Evolutionary conservation across 1,139 yeast genomes (phyloP), one percentile per base, ranked within the genome.

Genomic region (Yamadazyma taylorii): DNA sequence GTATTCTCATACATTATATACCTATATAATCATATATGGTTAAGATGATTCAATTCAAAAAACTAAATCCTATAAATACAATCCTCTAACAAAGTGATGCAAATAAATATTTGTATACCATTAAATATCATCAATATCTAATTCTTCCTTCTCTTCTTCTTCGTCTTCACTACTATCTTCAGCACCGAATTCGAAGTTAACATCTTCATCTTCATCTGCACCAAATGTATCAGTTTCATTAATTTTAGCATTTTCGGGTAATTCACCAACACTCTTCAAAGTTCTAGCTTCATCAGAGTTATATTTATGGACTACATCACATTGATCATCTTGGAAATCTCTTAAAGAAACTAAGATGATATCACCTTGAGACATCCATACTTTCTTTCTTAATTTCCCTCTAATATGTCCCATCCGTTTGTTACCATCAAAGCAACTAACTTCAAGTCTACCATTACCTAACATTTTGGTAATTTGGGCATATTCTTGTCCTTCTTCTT

Each of bases 361-460:
- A 61, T 94, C 99, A 69, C 98, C 98, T 68, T 89, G 97, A 32
- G 88, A 86, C 88, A 94, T 90, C 99, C 99, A 94, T 46, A 90
- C 97, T 80, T 92, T 92, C 83, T 94, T 94, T 78, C 99, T 86
- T 73, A 94, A 79, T 66, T 94, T 94, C 53, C 99, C 99, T 76
- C 99, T 86, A 58, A 94, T 94, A 62, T 92, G 98, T 14, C 96
- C 97, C 79, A 88, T 79, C 73, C 99, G 83, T 62, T 83, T 88
- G 52, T 75, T 73, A 48, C 96, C 96, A 60, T 94, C 98, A 58
- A 92, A 94, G 69, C 98, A 94, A 38, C 81, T 66, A 40, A 95
- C 97, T 65, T 90, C 96, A 39, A 94, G 81, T 68, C 98, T 82
- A 52, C 98, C 98, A 61, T 90, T 90, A 63, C 99, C 99, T 56